phyloP scores from a whole-genome alignment of 1,139 yeast genomes.

The Lodderomyces theae region DNA sequence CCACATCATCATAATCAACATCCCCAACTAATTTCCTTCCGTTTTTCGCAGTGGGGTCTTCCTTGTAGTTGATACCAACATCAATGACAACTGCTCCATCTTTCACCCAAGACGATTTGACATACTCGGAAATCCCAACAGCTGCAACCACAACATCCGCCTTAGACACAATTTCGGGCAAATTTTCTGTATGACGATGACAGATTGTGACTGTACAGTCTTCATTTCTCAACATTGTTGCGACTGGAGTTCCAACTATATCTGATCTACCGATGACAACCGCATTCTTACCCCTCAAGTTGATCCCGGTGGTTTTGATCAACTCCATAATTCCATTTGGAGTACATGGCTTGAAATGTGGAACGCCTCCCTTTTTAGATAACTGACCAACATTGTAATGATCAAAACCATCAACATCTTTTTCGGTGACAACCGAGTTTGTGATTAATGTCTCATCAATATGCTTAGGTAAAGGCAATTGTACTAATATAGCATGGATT shows the following conservation, averaged over 20 bases:
- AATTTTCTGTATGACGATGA: constrained; percentile 56
- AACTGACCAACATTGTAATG: constrained; percentile 75
- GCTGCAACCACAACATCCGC: constrained; percentile 81
- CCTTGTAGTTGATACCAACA: constrained; percentile 75
- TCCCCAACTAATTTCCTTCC: constrained; percentile 75
- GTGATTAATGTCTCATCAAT: constrained; percentile 67
- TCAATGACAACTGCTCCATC: constrained; percentile 69
- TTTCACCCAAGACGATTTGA: constrained; percentile 72
- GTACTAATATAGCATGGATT: constrained; percentile 70
- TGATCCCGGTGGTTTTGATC: constrained; percentile 59
- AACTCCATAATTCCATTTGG: constrained; percentile 75
- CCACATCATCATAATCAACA: constrained; percentile 63
- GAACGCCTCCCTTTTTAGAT: constrained; percentile 69
- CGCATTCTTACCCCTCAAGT: constrained; percentile 64
- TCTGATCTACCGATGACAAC: constrained; percentile 81
- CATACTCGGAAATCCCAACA: constrained; percentile 68
- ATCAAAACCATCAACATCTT: constrained; percentile 81
- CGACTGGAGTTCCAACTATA: constrained; percentile 80
- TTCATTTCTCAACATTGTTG: constrained; percentile 65
- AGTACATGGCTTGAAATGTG: constrained; percentile 73
- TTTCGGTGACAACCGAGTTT: constrained; percentile 61
- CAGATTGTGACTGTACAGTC: constrained; percentile 77
- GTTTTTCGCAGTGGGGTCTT: constrained; percentile 59
- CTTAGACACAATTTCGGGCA: constrained; percentile 48
- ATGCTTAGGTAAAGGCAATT: constrained; percentile 71